Evolutionary conservation across 805 yeast species (phyloP).

Genomic region (Metschnikowia peoriensis): DNA sequence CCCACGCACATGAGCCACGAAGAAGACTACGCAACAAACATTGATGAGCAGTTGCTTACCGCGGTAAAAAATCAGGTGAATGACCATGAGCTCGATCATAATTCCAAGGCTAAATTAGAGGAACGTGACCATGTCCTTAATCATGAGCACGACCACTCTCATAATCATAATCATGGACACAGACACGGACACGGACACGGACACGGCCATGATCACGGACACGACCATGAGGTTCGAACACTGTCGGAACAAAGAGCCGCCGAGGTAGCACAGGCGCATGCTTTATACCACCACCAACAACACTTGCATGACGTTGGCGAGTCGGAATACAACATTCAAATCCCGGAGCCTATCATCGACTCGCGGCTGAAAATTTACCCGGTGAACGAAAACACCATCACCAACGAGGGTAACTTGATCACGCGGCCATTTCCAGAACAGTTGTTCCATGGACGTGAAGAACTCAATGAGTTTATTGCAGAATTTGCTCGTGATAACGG

Average conservation of each 20-base stretch:
- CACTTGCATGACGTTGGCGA: conserved; percentile 26
- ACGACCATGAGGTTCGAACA: conserved; percentile 4
- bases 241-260: conserved; percentile 20
- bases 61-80: conserved; percentile 32
- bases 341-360: conserved; percentile 46
- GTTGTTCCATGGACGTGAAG: conserved; percentile 48
- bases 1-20: conserved; percentile 24
- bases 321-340: conserved; percentile 43
- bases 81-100: conserved; percentile 27
- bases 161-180: background rate
- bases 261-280: conserved; percentile 18
- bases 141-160: conserved; percentile 8
- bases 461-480: conserved; percentile 51
- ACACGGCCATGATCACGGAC: conserved; percentile 9
- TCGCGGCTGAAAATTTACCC: conserved; percentile 44
- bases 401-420: conserved; percentile 49
- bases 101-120: conserved; percentile 30
- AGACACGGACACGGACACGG: conserved; percentile 5
- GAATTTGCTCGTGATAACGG: conserved; percentile 58
- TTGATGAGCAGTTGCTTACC: conserved; percentile 42
- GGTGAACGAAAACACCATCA: conserved; percentile 43
- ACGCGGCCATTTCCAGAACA: conserved; percentile 56
- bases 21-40: conserved; percentile 32
- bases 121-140: conserved; percentile 19
- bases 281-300: conserved; percentile 21